Conservation (phyloP, 345 rosid genomes). For the Zanthoxylum bungeanum region DNA sequence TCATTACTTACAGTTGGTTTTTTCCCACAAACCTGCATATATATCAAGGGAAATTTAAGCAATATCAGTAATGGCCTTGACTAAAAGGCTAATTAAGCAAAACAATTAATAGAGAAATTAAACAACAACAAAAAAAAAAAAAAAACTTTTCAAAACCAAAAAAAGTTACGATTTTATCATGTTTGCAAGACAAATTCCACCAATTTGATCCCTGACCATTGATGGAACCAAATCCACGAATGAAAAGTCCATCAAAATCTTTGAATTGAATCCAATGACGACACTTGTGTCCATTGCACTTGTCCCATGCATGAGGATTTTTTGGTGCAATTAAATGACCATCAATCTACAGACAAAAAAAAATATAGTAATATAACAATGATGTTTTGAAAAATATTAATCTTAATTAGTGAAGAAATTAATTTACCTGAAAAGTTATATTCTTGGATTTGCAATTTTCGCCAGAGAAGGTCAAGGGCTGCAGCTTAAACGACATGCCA, state of each 20-base stretch:
- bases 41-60: background rate
- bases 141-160: background rate
- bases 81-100: no score
- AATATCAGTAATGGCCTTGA: background rate
- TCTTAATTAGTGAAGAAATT: background rate
- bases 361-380: background rate
- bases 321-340: slow-evolving; percentile 38
- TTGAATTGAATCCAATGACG: slow-evolving; percentile 39
- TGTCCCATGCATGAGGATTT: slow-evolving; percentile 34
- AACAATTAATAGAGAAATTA: no score
- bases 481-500: slow-evolving; percentile 29
- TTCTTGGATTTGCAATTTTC: slow-evolving; percentile 27
- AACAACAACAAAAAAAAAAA: background rate
- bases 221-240: slow-evolving; percentile 43
- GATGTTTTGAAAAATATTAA: no score
- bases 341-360: slow-evolving; percentile 18
- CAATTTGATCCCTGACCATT: slow-evolving; percentile 44
- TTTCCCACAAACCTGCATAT: slow-evolving; percentile 34
- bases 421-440: slow-evolving; percentile 22
- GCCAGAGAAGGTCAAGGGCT: slow-evolving; percentile 35
- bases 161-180: slow-evolving; percentile 22
- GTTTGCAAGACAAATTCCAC: slow-evolving; percentile 39
- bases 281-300: slow-evolving; percentile 15
- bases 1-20: slow-evolving; percentile 36
- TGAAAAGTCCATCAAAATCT: slow-evolving; percentile 29